Evolutionary conservation across 306 rosid species (phyloP), one percentile per base, ranked within the genome.

Genomic region (Malus sieversii): DNA sequence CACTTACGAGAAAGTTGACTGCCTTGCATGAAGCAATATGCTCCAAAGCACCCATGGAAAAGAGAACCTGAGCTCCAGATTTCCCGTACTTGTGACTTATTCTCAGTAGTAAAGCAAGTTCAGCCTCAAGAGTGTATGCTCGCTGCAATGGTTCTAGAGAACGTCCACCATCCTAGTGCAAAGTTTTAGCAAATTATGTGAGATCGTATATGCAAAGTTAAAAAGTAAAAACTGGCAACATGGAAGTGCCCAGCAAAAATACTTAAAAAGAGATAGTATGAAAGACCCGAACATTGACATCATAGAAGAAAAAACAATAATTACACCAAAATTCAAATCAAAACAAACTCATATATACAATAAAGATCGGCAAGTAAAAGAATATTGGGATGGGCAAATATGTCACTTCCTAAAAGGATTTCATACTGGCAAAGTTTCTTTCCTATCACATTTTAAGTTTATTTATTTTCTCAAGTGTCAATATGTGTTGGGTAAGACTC

Each of bases 41-140:
- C 87, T 95, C 97, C 78, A 95, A 82, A 77, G 88, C 75, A 64
- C 96, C 96, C 91, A 87, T 89, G 79, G 98, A 90, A 66, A 88
- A 86, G 48, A 95, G 86, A 70, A 92, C 93, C 84, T 90, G 97
- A 52, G 96, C 96, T 78, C 98, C 98, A 77, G 91, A 86, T 81
- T 95, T 95, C 74, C 98, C 97, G 72, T 95, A 95, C 64, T 86
- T 89, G 88, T 95, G 88, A 80, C 96, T 90, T 64, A 90, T 85
- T 82, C 98, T 84, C 53, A 92, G 82, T 58, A 95, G 81, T 74
- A 92, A 82, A 82, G 96, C 93, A 46, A 95, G 93, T 70, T 92
- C 96, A 75, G 97, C 97, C 85, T 90, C 97, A 29, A 95, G 90
- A 4, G 96, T 86, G 79, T 89, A 90, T 45, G 93, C 92, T 79